Conservation (phyloP, 1,139 yeast species). For the Blastobotrys raffinosifermentans region DNA sequence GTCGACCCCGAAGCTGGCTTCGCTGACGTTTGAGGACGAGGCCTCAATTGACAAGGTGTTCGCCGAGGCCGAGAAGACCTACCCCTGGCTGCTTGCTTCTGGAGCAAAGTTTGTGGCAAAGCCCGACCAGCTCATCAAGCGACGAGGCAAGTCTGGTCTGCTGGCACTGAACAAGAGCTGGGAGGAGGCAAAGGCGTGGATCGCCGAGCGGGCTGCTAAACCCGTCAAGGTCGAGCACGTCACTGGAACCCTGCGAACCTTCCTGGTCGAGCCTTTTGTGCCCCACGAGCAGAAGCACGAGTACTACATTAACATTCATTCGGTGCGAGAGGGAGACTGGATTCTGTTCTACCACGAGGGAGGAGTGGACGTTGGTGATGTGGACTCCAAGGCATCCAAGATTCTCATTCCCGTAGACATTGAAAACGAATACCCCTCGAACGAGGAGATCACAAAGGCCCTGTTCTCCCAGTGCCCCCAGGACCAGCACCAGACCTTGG, state of each 20-base stretch:
- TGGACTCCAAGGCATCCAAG: conserved; percentile 42
- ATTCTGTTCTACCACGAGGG: conserved; percentile 45
- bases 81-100: conserved; percentile 38
- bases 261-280: conserved; percentile 43
- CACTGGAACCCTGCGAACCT: conserved; percentile 37
- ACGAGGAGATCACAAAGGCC: conserved; percentile 30
- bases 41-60: conserved; percentile 32
- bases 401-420: conserved; percentile 41
- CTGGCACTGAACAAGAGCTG: conserved; percentile 42
- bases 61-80: conserved; percentile 34
- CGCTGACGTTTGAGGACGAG: conserved; percentile 31
- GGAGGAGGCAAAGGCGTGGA: conserved; percentile 40
- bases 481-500: conserved; percentile 37
- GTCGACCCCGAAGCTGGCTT: conserved; percentile 38
- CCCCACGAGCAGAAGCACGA: conserved; percentile 43
- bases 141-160: conserved; percentile 43
- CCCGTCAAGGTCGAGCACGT: conserved; percentile 38
- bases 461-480: conserved; percentile 38
- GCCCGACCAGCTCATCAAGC: conserved; percentile 44
- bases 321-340: conserved; percentile 45
- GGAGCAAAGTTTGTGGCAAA: conserved; percentile 41
- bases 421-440: conserved; percentile 36
- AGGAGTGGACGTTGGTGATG: conserved; percentile 46
- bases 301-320: conserved; percentile 44
- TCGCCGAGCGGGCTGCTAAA: conserved; percentile 38